phyloP scores from a whole-genome alignment of 2,329 filamentous ascomycete genomes.

The Penicillium sp. region DNA sequence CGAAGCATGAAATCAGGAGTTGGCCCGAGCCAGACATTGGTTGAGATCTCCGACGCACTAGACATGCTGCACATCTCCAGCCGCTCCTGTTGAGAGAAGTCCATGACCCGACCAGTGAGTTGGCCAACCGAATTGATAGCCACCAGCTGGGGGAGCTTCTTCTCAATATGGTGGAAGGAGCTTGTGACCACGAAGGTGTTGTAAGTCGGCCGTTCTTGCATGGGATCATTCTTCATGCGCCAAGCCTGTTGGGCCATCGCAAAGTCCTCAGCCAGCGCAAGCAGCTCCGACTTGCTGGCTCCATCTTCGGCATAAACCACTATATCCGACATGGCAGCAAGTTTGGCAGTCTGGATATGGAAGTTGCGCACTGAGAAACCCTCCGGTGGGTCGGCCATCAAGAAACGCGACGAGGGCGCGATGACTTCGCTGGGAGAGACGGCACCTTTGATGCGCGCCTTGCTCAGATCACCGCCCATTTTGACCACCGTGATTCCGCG shows the following conservation, averaged over 20 bases:
- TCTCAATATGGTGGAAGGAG: conserved; percentile 70
- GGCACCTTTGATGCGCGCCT: conserved; percentile 79
- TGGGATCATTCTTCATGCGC: conserved; percentile 62
- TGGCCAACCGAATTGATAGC: conserved; percentile 70
- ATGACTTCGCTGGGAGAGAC: conserved; percentile 79
- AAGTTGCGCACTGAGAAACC: conserved; percentile 97
- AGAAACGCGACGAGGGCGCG: conserved; percentile 64
- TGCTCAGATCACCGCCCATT: conserved; percentile 73
- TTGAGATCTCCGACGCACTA: conserved; percentile 78
- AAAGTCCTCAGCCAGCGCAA: conserved; percentile 63
- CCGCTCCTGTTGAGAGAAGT: conserved; percentile 85
- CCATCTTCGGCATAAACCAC: conserved; percentile 81
- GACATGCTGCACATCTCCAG: conserved; percentile 94
- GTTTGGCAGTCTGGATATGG: conserved; percentile 89
- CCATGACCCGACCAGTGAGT: conserved; percentile 73
- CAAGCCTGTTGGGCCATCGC: conserved; percentile 74
- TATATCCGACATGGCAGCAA: conserved; percentile 85
- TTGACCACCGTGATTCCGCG: conserved; percentile 84
- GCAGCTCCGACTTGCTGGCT: conserved; percentile 60
- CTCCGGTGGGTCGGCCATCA: conserved; percentile 76
- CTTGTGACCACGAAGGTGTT: conserved; percentile 77
- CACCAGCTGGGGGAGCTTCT: conserved; percentile 66
- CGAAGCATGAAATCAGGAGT: conserved; percentile 68
- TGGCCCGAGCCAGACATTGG: conserved; percentile 87
- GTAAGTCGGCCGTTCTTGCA: conserved; percentile 62